phyloP scores from a whole-genome alignment of 371 early-diverging fungal genomes.

The Mortierella sp. region DNA sequence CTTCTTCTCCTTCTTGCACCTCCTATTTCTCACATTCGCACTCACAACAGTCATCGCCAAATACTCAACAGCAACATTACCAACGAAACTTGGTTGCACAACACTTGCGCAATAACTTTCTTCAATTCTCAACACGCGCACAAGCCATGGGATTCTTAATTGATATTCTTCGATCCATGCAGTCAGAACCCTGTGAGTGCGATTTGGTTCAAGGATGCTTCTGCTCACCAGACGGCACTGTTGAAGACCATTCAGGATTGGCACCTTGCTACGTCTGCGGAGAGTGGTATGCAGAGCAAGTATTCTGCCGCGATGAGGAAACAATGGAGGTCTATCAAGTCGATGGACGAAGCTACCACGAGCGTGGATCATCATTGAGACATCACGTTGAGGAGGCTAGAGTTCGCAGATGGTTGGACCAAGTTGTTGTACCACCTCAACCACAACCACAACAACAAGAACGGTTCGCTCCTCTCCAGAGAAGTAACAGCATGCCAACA shows the following conservation, averaged over 20 bases:
- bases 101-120: slow-evolving; percentile 15
- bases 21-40: slow-evolving; percentile 9
- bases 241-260: slow-evolving; percentile 43
- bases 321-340: slow-evolving; percentile 20
- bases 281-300: slow-evolving; percentile 49
- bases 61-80: slow-evolving; percentile 3
- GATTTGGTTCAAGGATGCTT: slow-evolving; percentile 44
- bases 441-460: too few relatives aligned
- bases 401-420: slow-evolving; percentile 39
- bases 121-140: slow-evolving; percentile 50
- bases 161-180: slow-evolving; percentile 33
- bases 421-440: slow-evolving; percentile 27
- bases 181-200: slow-evolving; percentile 42
- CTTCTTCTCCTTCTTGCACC: slow-evolving; percentile 15
- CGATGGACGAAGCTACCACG: slow-evolving; percentile 48
- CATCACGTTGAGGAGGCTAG: slow-evolving; percentile 36
- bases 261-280: slow-evolving; percentile 51
- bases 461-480: background rate
- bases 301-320: slow-evolving; percentile 23
- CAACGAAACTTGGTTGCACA: slow-evolving; percentile 20
- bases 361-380: slow-evolving; percentile 31
- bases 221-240: slow-evolving; percentile 37
- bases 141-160: slow-evolving; percentile 49
- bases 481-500: background rate
- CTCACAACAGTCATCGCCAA: background rate